Percentiles rank a stretch among this genome's conserved stretches.
phyloP scores from a whole-genome alignment of 2,329 filamentous ascomycete genomes.

The Geosmithia morbida region DNA sequence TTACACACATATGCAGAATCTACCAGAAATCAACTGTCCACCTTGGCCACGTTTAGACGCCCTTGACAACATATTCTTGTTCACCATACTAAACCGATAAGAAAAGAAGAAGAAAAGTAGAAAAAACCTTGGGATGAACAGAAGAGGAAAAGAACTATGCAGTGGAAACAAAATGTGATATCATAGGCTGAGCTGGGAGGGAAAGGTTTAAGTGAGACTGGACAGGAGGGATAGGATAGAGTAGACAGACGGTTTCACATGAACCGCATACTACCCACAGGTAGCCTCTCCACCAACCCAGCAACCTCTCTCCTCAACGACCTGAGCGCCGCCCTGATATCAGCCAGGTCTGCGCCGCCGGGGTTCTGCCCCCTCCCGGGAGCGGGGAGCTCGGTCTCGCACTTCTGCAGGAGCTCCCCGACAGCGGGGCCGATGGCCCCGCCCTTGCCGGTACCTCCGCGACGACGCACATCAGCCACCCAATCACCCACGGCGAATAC shows the following conservation, averaged over 20 bases:
- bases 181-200: too few relatives aligned
- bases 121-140: not conserved
- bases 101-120: too few relatives aligned
- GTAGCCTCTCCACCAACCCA: constrained; percentile 25
- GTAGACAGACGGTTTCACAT: not conserved
- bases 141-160: too few relatives aligned
- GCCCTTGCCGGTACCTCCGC: constrained; percentile 24
- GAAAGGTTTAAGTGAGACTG: too few relatives aligned
- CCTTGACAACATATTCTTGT: too few relatives aligned
- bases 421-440: constrained; percentile 27
- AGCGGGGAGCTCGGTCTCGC: constrained; percentile 28
- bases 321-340: constrained; percentile 26
- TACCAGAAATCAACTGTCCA: not conserved
- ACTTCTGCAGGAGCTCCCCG: constrained; percentile 33
- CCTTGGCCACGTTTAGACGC: too few relatives aligned
- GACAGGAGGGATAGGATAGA: not conserved
- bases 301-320: constrained; percentile 28
- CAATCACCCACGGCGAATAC: constrained; percentile 31
- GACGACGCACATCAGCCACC: constrained; percentile 32
- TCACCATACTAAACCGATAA: not conserved
- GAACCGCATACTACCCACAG: constrained; percentile 28
- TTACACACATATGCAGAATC: not conserved
- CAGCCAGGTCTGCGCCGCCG: constrained; percentile 28
- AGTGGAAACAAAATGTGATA: too few relatives aligned
- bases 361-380: constrained; percentile 24